These are phyloP conservation scores for Sclerospora graminicola DNA, from an alignment of 352 stramenopile species.

Conservation along the genomic window DNA sequence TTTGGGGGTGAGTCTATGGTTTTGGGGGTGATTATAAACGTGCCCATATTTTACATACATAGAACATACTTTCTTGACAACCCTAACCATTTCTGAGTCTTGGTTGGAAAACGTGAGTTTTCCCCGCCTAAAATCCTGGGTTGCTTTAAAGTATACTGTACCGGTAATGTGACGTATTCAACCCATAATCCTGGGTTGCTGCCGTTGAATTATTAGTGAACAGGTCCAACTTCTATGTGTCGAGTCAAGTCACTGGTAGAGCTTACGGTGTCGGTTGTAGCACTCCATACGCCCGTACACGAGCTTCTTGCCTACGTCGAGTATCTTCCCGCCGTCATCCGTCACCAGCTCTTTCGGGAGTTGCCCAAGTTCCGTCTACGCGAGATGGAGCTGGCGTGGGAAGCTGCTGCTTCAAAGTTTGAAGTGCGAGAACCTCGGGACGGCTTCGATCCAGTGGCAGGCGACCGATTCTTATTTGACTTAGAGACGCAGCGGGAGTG, in stretches of 20 bases:
- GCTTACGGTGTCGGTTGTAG: slow-evolving; percentile 20
- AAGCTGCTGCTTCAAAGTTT: slow-evolving; percentile 5
- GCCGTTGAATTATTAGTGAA: too few species aligned
- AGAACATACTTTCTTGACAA: too few species aligned
- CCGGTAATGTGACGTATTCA: too few species aligned
- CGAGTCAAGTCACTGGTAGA: slow-evolving; percentile 16
- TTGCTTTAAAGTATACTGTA: too few species aligned
- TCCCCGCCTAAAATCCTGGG: too few species aligned
- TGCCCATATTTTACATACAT: too few species aligned
- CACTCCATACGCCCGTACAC: slow-evolving; percentile 21
- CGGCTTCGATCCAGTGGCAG: slow-evolving; percentile 9
- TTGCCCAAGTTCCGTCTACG: slow-evolving; percentile 34
- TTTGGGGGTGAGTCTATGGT: too few species aligned
- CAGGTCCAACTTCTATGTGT: too few species aligned
- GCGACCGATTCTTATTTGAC: slow-evolving; percentile 31
- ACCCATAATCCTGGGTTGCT: too few species aligned
- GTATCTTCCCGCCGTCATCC: slow-evolving; percentile 29
- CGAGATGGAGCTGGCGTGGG: slow-evolving; percentile 36
- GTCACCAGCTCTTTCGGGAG: slow-evolving; percentile 28
- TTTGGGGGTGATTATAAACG: too few species aligned
- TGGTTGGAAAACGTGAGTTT: too few species aligned
- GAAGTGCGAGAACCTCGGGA: slow-evolving; percentile 7
- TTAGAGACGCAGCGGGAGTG: slow-evolving; percentile 25
- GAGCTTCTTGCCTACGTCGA: slow-evolving; percentile 34
- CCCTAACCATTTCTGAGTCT: too few species aligned